Evolutionary conservation across 2,329 filamentous ascomycete species (phyloP), one percentile per base, ranked within the genome.

Genomic region (Penicillium sp.): DNA sequence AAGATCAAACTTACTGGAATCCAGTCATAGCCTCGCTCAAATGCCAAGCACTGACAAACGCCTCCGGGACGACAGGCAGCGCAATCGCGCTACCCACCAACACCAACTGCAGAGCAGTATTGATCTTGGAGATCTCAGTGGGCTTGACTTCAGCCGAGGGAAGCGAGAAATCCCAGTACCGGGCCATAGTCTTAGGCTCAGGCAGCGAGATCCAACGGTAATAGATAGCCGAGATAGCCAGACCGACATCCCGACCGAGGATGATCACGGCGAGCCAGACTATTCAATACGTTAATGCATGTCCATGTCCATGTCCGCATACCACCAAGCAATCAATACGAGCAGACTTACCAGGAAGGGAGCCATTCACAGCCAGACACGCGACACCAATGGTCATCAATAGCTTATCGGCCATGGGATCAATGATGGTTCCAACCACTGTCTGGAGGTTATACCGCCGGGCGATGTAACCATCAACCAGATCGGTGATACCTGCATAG

Each of bases 121-220:
- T 99, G 75, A 92, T 88, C 79, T 81, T 79, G 4, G 76, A 79
- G 38, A 80, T 75, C 35, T 70, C 69, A 1, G 78, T 79, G 1
- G 76, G 75, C 60, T 74, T 77, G 9, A 79, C 77, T 60, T 79
- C 76, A 3, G 77, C 77, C 10, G 75, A 78, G 12, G 79, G 94
- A 15, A 99, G 83, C 3, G 90, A 93, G 72, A 99, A 97, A 76
- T 99, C 94, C 94, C 94, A 99, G 77, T 97, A 99, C 19, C 94
- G 82, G 19, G 84, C 78, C 75, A 97, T 90, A 0, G 94, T 97
- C 78, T 97, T 97, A 1, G 94, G 94, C 0, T 90, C 88, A 0
- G 94, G 94, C 6, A 99, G 83, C 2, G 91, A 96, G 64, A 97
- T 96, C 85, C 91, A 97, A 62, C 94, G 89, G 75, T 94, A 97